Percentiles rank a stretch among this genome's conserved stretches.
phyloP scores from a whole-genome alignment of 2,329 filamentous ascomycete genomes.

The Fusarium keratoplasticum region DNA sequence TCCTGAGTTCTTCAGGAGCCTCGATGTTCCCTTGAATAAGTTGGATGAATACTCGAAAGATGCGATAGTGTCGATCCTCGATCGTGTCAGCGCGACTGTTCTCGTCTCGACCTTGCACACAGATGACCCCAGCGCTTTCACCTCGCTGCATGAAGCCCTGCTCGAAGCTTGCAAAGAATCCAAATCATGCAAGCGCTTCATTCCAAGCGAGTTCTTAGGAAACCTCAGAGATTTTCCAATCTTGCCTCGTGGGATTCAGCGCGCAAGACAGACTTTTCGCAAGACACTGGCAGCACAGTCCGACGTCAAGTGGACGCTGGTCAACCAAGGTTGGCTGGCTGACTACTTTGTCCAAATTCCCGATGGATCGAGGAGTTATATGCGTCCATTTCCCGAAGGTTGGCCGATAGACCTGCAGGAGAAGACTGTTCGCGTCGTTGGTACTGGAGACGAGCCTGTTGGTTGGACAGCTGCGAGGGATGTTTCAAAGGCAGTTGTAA shows the following conservation, averaged over 20 bases:
- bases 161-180: neutral
- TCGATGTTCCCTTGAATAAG: neutral
- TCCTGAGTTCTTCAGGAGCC: neutral
- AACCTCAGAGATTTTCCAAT: neutral
- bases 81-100: neutral
- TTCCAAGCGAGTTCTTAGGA: neutral
- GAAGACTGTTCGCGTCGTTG: neutral
- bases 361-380: neutral
- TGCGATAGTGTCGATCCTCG: neutral
- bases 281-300: neutral
- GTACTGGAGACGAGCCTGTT: neutral
- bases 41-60: neutral
- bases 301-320: neutral
- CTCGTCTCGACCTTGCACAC: neutral
- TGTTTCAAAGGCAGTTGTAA: neutral
- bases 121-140: neutral
- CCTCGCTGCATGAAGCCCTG: neutral
- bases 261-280: neutral
- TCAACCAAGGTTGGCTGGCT: slow-evolving; percentile 1
- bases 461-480: slow-evolving; percentile 1
- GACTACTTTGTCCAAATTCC: slow-evolving; percentile 4
- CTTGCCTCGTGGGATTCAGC: neutral
- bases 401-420: neutral
- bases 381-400: neutral
- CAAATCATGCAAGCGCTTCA: neutral